Evolutionary conservation across 176 grass and related monocot species (phyloP), one percentile per base, ranked within the genome.

Genomic region (Raddia distichophylla): DNA sequence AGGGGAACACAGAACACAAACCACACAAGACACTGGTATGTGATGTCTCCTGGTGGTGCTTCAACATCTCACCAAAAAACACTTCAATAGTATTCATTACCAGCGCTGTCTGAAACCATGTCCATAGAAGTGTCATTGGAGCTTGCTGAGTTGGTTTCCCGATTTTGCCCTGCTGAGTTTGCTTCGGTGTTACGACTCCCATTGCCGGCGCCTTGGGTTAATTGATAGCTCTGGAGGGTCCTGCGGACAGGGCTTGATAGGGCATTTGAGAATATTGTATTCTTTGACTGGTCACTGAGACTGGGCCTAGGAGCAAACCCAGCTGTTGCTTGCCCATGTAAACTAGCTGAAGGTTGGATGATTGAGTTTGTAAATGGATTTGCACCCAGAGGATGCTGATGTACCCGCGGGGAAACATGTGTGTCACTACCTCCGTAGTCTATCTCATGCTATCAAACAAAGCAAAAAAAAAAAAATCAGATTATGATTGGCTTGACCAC

Each of bases 101-200:
- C 87, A 0, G 89, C 60, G 15, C 84, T 93, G 61, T 97, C 89
- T 18, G 89, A 91, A 76, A 80, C 71, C 94, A 97, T 91, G 73
- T 97, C 91, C 94, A 97, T 97, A 35, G 78, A 88, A 20, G 91
- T 79, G 60, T 97, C 94, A 4, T 91, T 97, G 47, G 89, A 93
- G 84, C 84, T 87, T n/a, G 74, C 57, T 9, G 69, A 91, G 75
- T 97, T 93, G 40, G 77, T 53, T 58, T 91, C 92, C 16, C 80
- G 77, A 67, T 72, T 89, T 67, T 86, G 89, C 44, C 80, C 85
- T 43, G 66, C 51, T 40, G 65, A 85, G 78, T 86, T 90, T 69
- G 79, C 32, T 87, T 87, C 94, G 15, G 76, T 59, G 50, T 88
- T 91, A 76, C 72, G 74, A 67, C 63, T 77, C 84, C 82, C 88